A percentile compares a stretch with the other conserved stretches of the same genome.
Evolutionary conservation across 2,329 filamentous ascomycete genomes (phyloP).

Genomic region (Pestalotiopsis fici): DNA sequence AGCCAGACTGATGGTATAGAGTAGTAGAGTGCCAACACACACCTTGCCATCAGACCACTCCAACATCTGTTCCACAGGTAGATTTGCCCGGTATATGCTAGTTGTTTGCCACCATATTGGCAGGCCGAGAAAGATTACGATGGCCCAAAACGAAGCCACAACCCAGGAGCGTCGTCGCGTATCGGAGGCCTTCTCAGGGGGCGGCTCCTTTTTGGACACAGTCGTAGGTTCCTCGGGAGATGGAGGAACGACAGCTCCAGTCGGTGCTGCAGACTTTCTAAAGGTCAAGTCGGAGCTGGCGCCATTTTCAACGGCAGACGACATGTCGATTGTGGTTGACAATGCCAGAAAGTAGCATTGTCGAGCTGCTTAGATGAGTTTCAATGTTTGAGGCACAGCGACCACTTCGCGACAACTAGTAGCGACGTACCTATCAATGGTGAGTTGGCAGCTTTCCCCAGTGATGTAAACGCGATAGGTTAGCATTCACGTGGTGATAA

Average conservation of each 20-base stretch:
- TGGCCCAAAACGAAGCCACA: slow-evolving; percentile 86
- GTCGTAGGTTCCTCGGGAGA: not conserved
- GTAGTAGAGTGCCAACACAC: slow-evolving; percentile 13
- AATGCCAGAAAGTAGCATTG: slow-evolving; percentile 4
- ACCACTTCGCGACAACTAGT: not conserved
- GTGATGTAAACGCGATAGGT: not conserved
- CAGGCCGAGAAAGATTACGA: slow-evolving; percentile 80
- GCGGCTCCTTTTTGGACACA: slow-evolving; percentile 54
- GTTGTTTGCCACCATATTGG: slow-evolving; percentile 98
- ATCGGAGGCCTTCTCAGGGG: slow-evolving; percentile 74
- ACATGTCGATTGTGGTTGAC: slow-evolving; percentile 7
- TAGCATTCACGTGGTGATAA: slow-evolving; percentile 11
- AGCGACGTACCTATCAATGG: not conserved
- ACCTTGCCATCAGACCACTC: slow-evolving; percentile 92
- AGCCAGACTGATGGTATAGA: slow-evolving; percentile 6
- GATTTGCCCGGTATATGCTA: slow-evolving; percentile 80
- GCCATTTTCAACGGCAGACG: slow-evolving; percentile 10
- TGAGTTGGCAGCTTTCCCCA: not conserved
- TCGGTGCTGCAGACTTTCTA: not conserved
- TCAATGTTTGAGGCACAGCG: not conserved
- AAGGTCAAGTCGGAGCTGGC: slow-evolving; percentile 3
- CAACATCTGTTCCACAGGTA: slow-evolving; percentile 85
- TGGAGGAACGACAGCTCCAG: not conserved
- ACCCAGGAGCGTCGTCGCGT: slow-evolving; percentile 71
- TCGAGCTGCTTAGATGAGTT: not conserved